Evolutionary conservation across 1,284 basidiomycete species (phyloP).

Genomic region (Trichosporon ovoides): DNA sequence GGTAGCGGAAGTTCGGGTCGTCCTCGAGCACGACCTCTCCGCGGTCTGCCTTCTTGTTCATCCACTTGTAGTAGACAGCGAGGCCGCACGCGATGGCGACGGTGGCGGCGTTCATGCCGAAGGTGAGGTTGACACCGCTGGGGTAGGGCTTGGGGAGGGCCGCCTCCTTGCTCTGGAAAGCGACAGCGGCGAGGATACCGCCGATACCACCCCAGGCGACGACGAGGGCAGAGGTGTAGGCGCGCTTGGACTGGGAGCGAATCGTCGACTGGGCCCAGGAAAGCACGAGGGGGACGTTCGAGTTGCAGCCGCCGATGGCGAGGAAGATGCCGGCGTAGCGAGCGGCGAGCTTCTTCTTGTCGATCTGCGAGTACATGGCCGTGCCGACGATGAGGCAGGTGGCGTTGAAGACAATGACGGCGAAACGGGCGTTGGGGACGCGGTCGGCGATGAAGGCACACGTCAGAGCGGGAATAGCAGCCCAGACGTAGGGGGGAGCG

Average conservation of each 20-base stretch:
- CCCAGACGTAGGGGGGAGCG: conserved; percentile 36
- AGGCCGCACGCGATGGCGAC: conserved; percentile 4
- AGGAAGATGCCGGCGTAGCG: conserved; percentile 50
- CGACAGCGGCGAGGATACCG: conserved; percentile 37
- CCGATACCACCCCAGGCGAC: conserved; percentile 50
- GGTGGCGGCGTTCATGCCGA: conserved; percentile 9
- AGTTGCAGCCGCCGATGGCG: conserved; percentile 40
- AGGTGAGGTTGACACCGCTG: not conserved
- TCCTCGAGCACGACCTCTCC: conserved; percentile 16
- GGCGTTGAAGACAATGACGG: not conserved
- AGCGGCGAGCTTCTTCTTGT: conserved; percentile 22
- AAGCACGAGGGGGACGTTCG: conserved; percentile 36
- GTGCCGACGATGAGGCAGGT: conserved; percentile 7
- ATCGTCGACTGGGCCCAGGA: conserved; percentile 48
- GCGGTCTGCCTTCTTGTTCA: conserved; percentile 15
- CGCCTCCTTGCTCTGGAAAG: too few relatives aligned
- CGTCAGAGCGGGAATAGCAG: not conserved
- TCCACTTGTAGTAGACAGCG: conserved; percentile 7
- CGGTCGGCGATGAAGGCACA: conserved; percentile 23
- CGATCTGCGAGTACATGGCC: conserved; percentile 13
- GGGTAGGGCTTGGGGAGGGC: too few relatives aligned
- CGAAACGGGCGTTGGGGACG: not conserved
- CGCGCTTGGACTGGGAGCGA: conserved; percentile 45
- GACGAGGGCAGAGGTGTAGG: conserved; percentile 44
- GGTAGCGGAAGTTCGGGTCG: conserved; percentile 14